Conservation (phyloP, 208 protist species). For the Vickermania ingenoplastis region DNA sequence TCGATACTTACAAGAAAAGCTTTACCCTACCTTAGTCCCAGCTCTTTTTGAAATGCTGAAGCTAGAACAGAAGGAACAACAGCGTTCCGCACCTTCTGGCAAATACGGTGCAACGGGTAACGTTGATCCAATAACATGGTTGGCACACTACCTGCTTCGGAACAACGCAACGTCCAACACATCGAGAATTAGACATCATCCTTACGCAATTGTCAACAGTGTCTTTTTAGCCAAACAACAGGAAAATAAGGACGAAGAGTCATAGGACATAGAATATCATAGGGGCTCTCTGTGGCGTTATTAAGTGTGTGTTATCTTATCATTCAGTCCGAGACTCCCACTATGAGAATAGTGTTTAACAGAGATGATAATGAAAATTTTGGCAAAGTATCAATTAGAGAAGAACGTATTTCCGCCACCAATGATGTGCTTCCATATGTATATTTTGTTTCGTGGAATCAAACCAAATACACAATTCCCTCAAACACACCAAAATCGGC, state of each 20-base stretch:
- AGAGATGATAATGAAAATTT: slow-evolving; percentile 3
- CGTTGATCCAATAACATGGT: slow-evolving; percentile 51
- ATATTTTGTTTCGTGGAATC: slow-evolving; percentile 18
- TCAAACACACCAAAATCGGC: no score
- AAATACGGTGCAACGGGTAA: slow-evolving; percentile 14
- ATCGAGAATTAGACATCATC: slow-evolving; percentile 32
- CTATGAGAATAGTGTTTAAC: no score
- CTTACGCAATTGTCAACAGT: slow-evolving; percentile 45
- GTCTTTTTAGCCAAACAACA: slow-evolving; percentile 28
- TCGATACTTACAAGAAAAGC: slow-evolving; percentile 45
- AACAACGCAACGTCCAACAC: slow-evolving; percentile 43
- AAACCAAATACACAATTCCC: no score
- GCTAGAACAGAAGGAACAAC: slow-evolving; percentile 18
- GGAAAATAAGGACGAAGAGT: slow-evolving; percentile 4
- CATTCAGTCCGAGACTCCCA: no score
- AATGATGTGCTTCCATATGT: background rate
- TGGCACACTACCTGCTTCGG: slow-evolving; percentile 69
- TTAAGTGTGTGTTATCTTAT: slow-evolving; percentile 6
- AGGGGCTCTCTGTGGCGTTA: slow-evolving; percentile 30
- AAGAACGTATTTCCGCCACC: background rate
- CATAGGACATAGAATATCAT: slow-evolving; percentile 27
- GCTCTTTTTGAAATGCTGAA: slow-evolving; percentile 41
- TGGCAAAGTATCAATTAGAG: slow-evolving; percentile 1
- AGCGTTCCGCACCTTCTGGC: background rate
- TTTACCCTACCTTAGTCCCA: slow-evolving; percentile 72